These are phyloP conservation scores for Tuber calosporum DNA, from an alignment of 495 filamentous ascomycete species.

Conservation along the genomic window DNA sequence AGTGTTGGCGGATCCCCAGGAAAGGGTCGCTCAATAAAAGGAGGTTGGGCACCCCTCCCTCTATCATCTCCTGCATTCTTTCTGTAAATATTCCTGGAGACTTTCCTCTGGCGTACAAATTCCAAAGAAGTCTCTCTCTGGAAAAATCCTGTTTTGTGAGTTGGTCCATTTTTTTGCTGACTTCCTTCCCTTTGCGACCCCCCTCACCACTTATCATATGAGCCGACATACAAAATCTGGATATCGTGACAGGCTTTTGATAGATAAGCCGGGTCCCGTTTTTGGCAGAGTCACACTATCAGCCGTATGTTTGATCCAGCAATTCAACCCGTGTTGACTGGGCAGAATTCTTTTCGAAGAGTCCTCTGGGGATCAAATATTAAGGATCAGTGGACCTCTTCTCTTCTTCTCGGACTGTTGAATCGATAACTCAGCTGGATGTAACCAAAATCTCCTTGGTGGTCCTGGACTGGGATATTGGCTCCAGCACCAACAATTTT, in stretches of 20 bases:
- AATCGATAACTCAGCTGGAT: neutral
- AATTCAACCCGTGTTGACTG: neutral
- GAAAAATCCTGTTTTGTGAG: neutral
- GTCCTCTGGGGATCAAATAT: neutral
- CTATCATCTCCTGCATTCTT: neutral
- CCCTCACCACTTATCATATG: neutral
- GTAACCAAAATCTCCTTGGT: neutral
- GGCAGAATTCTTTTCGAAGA: neutral
- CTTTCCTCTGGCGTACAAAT: neutral
- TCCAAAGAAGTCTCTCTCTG: neutral
- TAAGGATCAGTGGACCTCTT: neutral
- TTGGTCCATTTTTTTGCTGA: neutral
- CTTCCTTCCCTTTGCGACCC: neutral
- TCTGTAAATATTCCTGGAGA: neutral
- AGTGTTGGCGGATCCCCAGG: slow-evolving; percentile 18
- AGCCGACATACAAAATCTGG: neutral
- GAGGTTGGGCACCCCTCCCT: slow-evolving; percentile 29
- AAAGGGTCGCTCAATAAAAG: slow-evolving; percentile 33
- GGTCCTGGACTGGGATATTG: neutral
- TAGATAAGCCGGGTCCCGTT: neutral
- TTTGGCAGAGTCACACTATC: neutral
- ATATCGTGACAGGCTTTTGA: neutral
- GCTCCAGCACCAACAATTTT: neutral
- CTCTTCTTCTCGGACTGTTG: neutral
- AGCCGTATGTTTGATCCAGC: neutral